Evolutionary conservation across 2,329 filamentous ascomycete species (phyloP).

Genomic region (Pestalotiopsis sp.): DNA sequence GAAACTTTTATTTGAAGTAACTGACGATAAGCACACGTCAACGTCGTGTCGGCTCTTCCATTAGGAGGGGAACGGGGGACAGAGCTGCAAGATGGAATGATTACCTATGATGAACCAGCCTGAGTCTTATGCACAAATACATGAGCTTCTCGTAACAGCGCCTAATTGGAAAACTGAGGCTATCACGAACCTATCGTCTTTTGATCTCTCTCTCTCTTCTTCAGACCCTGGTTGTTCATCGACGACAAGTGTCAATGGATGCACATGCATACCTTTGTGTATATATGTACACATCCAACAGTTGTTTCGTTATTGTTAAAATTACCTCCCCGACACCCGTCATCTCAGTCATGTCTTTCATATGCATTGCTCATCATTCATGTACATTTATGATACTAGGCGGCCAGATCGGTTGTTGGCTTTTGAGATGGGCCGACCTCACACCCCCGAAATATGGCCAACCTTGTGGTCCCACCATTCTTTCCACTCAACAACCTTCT

Average conservation of each 20-base stretch:
- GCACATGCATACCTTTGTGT: neutral
- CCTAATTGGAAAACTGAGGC: neutral
- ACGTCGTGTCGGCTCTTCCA: neutral
- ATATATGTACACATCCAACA: no score
- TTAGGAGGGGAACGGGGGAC: neutral
- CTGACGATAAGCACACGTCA: no score
- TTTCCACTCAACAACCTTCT: constrained; percentile 73
- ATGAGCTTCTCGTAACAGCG: neutral
- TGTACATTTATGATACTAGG: no score
- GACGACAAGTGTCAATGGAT: neutral
- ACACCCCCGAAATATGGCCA: constrained; percentile 18
- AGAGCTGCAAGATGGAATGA: neutral
- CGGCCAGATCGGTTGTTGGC: no score
- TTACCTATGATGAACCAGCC: neutral
- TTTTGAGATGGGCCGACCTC: neutral
- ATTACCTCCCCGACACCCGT: no score
- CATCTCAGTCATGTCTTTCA: no score
- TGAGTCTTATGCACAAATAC: neutral
- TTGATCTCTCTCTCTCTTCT: neutral
- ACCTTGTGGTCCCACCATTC: constrained; percentile 73
- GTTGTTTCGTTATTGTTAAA: no score
- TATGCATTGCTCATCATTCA: no score
- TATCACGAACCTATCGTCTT: neutral
- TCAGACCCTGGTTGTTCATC: neutral
- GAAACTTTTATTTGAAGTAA: no score